Conservation (phyloP, 2,329 filamentous ascomycete genomes). For the Triangularia setosa region DNA sequence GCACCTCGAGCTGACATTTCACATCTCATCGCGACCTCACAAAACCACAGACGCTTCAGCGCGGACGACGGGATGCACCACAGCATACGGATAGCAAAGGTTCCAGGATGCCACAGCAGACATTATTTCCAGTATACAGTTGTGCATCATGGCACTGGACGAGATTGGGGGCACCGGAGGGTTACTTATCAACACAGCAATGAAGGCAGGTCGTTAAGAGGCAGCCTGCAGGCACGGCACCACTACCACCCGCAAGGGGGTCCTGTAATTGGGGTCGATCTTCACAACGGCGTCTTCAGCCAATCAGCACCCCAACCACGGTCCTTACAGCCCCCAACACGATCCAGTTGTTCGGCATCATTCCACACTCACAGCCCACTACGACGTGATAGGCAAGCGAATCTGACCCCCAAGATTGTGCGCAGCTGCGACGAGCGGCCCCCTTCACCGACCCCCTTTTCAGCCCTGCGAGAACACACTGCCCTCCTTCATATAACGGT, state of each 20-base stretch:
- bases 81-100: neutral
- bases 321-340: neutral
- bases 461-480: neutral
- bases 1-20: neutral
- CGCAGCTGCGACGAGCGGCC: conserved; percentile 23
- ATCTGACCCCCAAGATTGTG: conserved; percentile 14
- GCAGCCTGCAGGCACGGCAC: neutral
- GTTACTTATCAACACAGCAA: neutral
- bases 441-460: conserved; percentile 10
- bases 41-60: neutral
- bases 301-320: conserved; percentile 12
- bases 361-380: conserved; percentile 12
- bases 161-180: neutral
- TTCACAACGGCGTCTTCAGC: conserved; percentile 8
- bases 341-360: conserved; percentile 7
- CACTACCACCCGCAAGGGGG: neutral
- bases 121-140: neutral
- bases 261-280: conserved; percentile 12
- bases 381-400: conserved; percentile 16
- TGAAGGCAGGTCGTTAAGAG: conserved; percentile 7
- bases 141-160: neutral
- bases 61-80: neutral
- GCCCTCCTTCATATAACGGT: neutral
- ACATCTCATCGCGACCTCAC: neutral
- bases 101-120: neutral